Base-by-base conservation (phyloP, 108 stramenopile species). In the Discostella pseudostelligera region DNA sequence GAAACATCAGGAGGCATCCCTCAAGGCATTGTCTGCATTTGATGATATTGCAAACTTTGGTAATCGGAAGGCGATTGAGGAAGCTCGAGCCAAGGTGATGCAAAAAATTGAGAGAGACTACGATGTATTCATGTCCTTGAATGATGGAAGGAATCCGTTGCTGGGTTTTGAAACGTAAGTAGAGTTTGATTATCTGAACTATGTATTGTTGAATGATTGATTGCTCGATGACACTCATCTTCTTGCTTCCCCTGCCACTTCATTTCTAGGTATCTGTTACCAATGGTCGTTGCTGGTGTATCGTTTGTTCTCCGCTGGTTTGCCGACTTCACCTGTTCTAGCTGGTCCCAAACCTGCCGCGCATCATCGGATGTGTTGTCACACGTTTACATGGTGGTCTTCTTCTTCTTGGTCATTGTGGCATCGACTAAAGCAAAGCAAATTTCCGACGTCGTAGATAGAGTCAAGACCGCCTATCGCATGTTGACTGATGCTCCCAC, bases 41-140 rank as follows among this genome's bases (percentile, higher is more conserved):
- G 86, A 96, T 37, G 75, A 74, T 3, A 93, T 95, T 47, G 98
- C 98, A 13, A 96, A 87, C 50, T 97, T 99, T 83, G 98, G 98
- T 2, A 90, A 81, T 58, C 64, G 79, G 43, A 84, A 69, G 12
- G 77, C 74, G 21, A 95, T 97, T 59, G 64, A 76, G 29, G 83
- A 78, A 11, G 83, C 89, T 16, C 80, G 88, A 25, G 69, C 74
- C 32, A 69, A 67, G 44, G 81, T 96, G 5, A 25, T 84, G 36
- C 74, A 74, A 7, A 76, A 87, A 62, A 86, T 97, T 26, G 65
- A 76, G 39, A 82, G 87, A 21, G 77, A 84, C 35, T 87, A 72
- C 55, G 78, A 81, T 19, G 78, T 92, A 20, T 96, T 94, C 80
- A 39, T 45, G 19, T 87, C 81, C 29, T 70, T 94, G 56, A 99